phyloP scores from a whole-genome alignment of 306 rosid species.

The Quillaja saponaria region DNA sequence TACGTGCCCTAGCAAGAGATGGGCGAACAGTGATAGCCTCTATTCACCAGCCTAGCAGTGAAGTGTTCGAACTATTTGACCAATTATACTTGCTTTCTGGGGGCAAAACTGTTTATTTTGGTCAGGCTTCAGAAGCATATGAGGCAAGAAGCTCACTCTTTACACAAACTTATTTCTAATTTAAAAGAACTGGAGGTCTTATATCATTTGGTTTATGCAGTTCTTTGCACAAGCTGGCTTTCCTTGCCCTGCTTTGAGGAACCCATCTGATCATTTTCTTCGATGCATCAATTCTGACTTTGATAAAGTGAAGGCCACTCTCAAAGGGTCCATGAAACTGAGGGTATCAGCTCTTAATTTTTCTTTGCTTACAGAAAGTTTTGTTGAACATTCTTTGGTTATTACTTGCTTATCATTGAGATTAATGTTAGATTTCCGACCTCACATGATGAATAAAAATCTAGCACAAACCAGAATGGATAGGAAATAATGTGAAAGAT shows the following conservation, averaged over 20 bases:
- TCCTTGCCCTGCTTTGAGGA: constrained; percentile 97
- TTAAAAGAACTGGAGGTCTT: constrained; percentile 1
- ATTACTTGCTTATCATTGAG: too few species aligned
- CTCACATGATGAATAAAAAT: too few species aligned
- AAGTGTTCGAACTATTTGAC: constrained; percentile 93
- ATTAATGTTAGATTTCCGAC: too few species aligned
- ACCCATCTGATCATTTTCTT: constrained; percentile 96
- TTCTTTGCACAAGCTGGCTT: constrained; percentile 97
- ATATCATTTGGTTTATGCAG: constrained; percentile 42
- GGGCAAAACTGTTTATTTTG: constrained; percentile 93
- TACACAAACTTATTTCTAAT: background rate
- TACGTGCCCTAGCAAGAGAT: constrained; percentile 81
- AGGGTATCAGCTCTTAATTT: constrained; percentile 47
- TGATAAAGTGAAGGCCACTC: constrained; percentile 85
- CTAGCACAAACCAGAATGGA: too few species aligned
- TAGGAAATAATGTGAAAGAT: too few species aligned
- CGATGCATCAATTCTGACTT: constrained; percentile 92
- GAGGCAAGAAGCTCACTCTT: constrained; percentile 47
- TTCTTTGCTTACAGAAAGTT: too few species aligned
- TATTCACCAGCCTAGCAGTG: constrained; percentile 98
- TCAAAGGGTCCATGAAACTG: constrained; percentile 90
- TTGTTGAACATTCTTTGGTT: background rate
- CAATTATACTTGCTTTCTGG: constrained; percentile 87
- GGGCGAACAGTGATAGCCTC: constrained; percentile 97
- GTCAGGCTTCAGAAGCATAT: constrained; percentile 89